Evolutionary conservation across 495 filamentous ascomycete species (phyloP).

Genomic region (Aspergillus haitiensis): DNA sequence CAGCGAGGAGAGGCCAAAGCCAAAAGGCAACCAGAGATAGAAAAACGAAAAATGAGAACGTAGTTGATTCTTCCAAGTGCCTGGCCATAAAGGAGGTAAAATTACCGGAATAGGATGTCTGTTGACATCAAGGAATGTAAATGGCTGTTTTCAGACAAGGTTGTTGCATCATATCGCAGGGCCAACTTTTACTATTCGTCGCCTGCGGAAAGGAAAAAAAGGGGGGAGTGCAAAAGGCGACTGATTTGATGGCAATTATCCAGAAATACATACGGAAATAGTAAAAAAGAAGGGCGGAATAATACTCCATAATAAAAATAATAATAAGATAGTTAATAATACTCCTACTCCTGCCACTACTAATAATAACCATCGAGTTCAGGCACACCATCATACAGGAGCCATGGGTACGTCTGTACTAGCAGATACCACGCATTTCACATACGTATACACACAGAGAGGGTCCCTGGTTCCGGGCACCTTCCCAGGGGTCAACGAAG

Average conservation of each 20-base stretch:
- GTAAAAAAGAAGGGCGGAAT: too few relatives aligned
- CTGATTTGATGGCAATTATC: too few relatives aligned
- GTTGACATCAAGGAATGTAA: conserved; percentile 11
- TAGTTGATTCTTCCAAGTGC: neutral
- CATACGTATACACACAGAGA: neutral
- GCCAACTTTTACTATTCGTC: neutral
- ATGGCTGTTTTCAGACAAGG: conserved; percentile 8
- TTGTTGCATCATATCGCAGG: neutral
- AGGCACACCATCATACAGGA: neutral
- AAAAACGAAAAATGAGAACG: neutral
- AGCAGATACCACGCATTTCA: neutral
- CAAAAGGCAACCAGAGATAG: neutral
- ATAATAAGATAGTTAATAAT: neutral
- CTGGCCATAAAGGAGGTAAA: neutral
- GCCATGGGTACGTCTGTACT: neutral
- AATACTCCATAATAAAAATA: too few relatives aligned
- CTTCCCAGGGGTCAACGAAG: conserved; percentile 22
- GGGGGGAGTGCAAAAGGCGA: too few relatives aligned
- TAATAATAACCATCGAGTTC: neutral
- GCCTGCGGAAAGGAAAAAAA: neutral
- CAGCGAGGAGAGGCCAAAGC: neutral
- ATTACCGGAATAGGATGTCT: conserved; percentile 11
- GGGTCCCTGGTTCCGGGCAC: conserved; percentile 25
- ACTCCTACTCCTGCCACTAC: neutral
- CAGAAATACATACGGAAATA: too few relatives aligned